Conservation (phyloP, 1,284 basidiomycete genomes). For the Exobasidium cylindrosporum region DNA sequence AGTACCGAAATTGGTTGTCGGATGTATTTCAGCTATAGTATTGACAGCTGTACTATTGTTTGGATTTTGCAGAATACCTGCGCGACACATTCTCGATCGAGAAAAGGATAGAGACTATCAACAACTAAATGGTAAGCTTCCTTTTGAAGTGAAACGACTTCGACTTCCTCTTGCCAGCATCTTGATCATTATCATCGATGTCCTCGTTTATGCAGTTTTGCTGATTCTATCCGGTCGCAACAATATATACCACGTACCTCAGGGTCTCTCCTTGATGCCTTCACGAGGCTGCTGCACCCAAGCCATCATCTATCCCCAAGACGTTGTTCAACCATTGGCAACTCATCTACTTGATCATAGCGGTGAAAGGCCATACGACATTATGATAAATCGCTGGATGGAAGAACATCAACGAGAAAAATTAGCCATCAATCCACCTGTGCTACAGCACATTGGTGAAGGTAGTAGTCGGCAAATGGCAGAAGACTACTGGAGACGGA, state of each 20-base stretch:
- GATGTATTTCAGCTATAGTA: not conserved
- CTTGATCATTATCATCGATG: not conserved
- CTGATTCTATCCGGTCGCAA: slow-evolving; percentile 6
- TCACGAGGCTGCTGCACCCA: slow-evolving; percentile 10
- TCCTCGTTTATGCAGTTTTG: not conserved
- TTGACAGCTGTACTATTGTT: not conserved
- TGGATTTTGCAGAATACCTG: not conserved
- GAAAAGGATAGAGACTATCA: not conserved
- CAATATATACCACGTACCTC: not conserved
- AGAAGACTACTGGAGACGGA: slow-evolving; percentile 2
- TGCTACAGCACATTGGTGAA: slow-evolving; percentile 8
- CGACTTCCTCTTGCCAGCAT: not conserved
- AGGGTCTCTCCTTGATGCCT: slow-evolving; percentile 10
- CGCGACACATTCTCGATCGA: not conserved
- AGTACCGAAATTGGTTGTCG: not conserved
- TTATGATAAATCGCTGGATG: not conserved
- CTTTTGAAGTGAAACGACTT: not conserved
- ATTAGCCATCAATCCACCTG: slow-evolving; percentile 4
- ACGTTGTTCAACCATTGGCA: not conserved
- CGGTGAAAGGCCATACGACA: slow-evolving; percentile 6
- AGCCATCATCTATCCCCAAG: slow-evolving; percentile 8
- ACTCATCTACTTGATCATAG: not conserved
- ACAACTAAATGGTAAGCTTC: not conserved
- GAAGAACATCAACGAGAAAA: not conserved
- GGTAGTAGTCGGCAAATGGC: not conserved